phyloP scores from a whole-genome alignment of 257 asterid species.

The Salvia splendens region DNA sequence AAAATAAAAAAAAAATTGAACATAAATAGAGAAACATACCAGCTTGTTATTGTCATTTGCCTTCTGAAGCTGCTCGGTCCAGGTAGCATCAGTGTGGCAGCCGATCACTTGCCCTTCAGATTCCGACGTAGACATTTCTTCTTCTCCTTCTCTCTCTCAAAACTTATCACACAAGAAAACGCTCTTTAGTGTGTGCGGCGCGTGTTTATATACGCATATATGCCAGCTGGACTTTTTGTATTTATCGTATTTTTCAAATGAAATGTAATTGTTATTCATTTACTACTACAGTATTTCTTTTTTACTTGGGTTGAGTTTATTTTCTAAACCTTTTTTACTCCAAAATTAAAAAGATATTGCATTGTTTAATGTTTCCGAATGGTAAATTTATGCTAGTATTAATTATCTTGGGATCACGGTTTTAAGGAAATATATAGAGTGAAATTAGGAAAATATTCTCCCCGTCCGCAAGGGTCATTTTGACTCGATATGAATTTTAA shows the following conservation, averaged over 20 bases:
- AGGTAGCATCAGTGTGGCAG: constrained; percentile 68
- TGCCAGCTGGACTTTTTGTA: constrained; percentile 34
- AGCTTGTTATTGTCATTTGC: constrained; percentile 61
- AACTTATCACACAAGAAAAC: constrained; percentile 39
- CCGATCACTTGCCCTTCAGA: constrained; percentile 75
- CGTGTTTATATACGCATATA: neutral
- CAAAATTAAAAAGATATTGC: too few relatives aligned
- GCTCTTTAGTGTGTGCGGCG: constrained; percentile 18
- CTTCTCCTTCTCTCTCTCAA: constrained; percentile 18
- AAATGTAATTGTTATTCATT: too few relatives aligned
- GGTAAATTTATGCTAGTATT: too few relatives aligned
- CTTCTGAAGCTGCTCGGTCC: constrained; percentile 72
- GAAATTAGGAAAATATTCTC: too few relatives aligned
- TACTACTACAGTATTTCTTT: too few relatives aligned
- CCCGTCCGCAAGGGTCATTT: too few relatives aligned
- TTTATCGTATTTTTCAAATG: neutral
- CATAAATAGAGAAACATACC: constrained; percentile 35
- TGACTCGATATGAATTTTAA: too few relatives aligned
- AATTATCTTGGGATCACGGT: too few relatives aligned
- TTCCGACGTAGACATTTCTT: constrained; percentile 51
- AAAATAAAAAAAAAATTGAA: neutral
- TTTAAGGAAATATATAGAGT: too few relatives aligned
- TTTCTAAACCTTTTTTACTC: too few relatives aligned
- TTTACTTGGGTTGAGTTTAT: too few relatives aligned
- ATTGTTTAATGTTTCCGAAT: too few relatives aligned